phyloP scores from a whole-genome alignment of 2,329 filamentous ascomycete species.

The Magnaporthiopsis rhizophila region DNA sequence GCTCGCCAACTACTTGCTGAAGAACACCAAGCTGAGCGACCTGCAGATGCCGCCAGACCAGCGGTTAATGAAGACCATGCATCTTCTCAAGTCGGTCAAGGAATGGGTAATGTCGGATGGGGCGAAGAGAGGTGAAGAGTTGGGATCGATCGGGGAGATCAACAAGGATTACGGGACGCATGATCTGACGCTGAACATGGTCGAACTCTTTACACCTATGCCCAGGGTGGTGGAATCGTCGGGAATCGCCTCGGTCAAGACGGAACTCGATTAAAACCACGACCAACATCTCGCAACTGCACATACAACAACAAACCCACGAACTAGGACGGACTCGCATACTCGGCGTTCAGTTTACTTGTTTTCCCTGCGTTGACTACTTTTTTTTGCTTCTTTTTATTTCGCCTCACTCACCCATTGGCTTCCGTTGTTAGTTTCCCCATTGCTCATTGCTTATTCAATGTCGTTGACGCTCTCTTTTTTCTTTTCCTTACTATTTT shows the following conservation, averaged over 20 bases:
- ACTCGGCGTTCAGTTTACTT: constrained; percentile 18
- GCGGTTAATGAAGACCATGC: constrained; percentile 52
- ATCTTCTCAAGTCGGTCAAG: constrained; percentile 51
- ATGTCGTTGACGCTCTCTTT: constrained; percentile 2
- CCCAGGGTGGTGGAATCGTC: constrained; percentile 34
- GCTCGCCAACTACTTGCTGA: constrained; percentile 58
- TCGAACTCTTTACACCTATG: constrained; percentile 59
- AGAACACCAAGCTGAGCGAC: constrained; percentile 45
- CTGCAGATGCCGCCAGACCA: constrained; percentile 49
- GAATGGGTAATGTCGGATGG: constrained; percentile 55
- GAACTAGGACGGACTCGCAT: constrained; percentile 13
- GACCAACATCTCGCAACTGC: constrained; percentile 11
- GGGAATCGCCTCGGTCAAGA: constrained; percentile 33
- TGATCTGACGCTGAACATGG: constrained; percentile 63
- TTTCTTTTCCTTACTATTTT: constrained; percentile 2
- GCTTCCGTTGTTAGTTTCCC: constrained; percentile 11
- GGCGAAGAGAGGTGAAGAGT: constrained; percentile 56
- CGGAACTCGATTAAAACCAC: constrained; percentile 22
- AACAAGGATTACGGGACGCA: constrained; percentile 57
- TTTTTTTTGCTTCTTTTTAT: constrained; percentile 10
- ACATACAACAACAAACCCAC: constrained; percentile 18
- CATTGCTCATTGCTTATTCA: constrained; percentile 8
- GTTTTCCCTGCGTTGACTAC: constrained; percentile 17
- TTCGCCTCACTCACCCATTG: constrained; percentile 14
- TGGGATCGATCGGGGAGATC: constrained; percentile 61